Conservation (phyloP, 352 stramenopile species). For the Detonula confervacea region DNA sequence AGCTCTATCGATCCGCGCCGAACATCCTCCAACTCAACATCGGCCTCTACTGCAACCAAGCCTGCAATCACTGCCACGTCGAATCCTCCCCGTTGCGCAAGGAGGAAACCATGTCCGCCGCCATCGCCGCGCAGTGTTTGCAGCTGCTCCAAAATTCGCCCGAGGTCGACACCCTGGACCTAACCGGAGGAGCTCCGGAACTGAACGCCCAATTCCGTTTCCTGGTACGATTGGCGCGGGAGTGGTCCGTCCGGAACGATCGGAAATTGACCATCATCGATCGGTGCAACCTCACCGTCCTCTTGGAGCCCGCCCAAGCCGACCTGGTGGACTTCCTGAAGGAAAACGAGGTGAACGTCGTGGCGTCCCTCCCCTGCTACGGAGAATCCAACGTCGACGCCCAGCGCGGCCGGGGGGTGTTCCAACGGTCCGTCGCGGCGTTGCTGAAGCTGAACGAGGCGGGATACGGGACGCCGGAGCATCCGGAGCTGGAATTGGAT, state of each 20-base stretch:
- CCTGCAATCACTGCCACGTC: constrained; percentile 90
- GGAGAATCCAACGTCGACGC: constrained; percentile 87
- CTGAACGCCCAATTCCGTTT: constrained; percentile 88
- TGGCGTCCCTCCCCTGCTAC: constrained; percentile 88
- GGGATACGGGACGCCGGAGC: constrained; percentile 81
- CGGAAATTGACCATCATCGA: constrained; percentile 85
- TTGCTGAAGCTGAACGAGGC: constrained; percentile 87
- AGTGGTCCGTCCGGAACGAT: constrained; percentile 61
- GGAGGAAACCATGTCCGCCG: constrained; percentile 85
- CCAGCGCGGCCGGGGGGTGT: constrained; percentile 87
- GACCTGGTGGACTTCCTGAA: constrained; percentile 89
- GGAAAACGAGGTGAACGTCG: constrained; percentile 83
- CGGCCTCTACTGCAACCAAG: constrained; percentile 90
- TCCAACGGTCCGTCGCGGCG: constrained; percentile 85
- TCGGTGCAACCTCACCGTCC: constrained; percentile 89
- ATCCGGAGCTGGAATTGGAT: constrained; percentile 76
- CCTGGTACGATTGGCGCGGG: constrained; percentile 83
- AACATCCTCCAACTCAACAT: constrained; percentile 90
- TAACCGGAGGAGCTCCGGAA: constrained; percentile 89
- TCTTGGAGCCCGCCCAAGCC: constrained; percentile 88
- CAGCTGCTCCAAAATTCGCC: constrained; percentile 84
- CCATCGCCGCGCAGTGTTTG: constrained; percentile 83
- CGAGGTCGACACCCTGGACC: constrained; percentile 86
- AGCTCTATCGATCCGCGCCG: constrained; percentile 55
- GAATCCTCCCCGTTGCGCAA: constrained; percentile 86